Evolutionary conservation across 768 basidiomycete species (phyloP).

Genomic region (Leucocoprinus leucothites): DNA sequence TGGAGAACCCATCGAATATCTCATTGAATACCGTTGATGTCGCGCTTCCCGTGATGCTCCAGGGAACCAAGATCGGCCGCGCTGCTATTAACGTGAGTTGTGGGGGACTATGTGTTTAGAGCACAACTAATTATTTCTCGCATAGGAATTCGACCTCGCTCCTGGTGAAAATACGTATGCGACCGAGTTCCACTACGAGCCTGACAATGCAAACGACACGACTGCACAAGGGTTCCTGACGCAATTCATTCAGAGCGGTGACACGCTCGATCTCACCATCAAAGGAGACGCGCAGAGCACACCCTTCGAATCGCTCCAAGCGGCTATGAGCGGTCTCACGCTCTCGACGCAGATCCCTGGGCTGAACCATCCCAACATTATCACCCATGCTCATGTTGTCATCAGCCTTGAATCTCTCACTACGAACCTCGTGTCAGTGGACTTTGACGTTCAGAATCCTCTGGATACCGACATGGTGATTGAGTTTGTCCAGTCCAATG

Average conservation of each 20-base stretch:
- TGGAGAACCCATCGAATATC: slow-evolving; percentile 68
- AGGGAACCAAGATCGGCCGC: slow-evolving; percentile 54
- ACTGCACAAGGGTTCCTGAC: slow-evolving; percentile 60
- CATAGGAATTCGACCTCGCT: slow-evolving; percentile 50
- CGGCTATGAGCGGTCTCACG: slow-evolving; percentile 51
- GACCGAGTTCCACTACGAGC: slow-evolving; percentile 68
- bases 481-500: slow-evolving; percentile 54
- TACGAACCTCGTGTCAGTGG: slow-evolving; percentile 47
- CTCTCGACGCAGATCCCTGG: slow-evolving; percentile 48
- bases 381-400: slow-evolving; percentile 52
- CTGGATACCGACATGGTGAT: slow-evolving; percentile 55
- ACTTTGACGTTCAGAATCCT: slow-evolving; percentile 58
- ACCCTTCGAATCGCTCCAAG: slow-evolving; percentile 57
- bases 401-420: slow-evolving; percentile 49
- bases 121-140: too few species aligned
- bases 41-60: slow-evolving; percentile 55
- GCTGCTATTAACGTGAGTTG: slow-evolving; percentile 54
- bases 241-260: slow-evolving; percentile 52
- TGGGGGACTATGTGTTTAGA: background rate
- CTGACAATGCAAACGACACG: slow-evolving; percentile 63
- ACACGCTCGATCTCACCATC: slow-evolving; percentile 48
- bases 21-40: slow-evolving; percentile 57
- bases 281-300: slow-evolving; percentile 58
- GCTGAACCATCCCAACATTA: slow-evolving; percentile 51
- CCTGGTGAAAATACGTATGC: slow-evolving; percentile 53